A percentile compares a stretch with the other conserved stretches of the same genome.
phyloP scores from a whole-genome alignment of 2,329 filamentous ascomycete genomes.

The Microcyclospora tardicrescens region DNA sequence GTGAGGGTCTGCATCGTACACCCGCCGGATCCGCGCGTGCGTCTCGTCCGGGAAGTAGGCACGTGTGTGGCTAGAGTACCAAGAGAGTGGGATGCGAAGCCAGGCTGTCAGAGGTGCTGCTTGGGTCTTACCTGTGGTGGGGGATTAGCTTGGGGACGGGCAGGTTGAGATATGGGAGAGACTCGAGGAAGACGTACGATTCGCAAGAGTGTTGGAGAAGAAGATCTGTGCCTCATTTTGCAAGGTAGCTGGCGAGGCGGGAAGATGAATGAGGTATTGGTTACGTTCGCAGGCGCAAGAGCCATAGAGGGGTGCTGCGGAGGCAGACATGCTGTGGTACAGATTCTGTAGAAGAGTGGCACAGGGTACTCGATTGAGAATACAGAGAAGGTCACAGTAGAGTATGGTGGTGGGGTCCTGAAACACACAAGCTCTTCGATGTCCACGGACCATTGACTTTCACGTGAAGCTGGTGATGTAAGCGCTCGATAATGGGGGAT shows the following conservation, averaged over 20 bases:
- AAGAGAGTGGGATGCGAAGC: constrained; percentile 67
- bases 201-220: constrained; percentile 57
- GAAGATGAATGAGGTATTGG: constrained; percentile 62
- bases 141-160: background rate
- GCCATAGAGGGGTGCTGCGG: constrained; percentile 43
- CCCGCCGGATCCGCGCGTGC: constrained; percentile 32
- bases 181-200: constrained; percentile 47
- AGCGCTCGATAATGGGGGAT: no score
- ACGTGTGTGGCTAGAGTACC: constrained; percentile 65
- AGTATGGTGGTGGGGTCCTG: no score
- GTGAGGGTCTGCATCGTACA: constrained; percentile 30
- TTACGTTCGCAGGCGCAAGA: constrained; percentile 80
- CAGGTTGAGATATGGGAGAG: background rate
- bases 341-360: no score
- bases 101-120: constrained; percentile 66
- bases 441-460: no score
- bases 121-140: constrained; percentile 44
- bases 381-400: no score
- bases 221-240: constrained; percentile 45
- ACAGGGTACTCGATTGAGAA: no score
- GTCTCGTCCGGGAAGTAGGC: constrained; percentile 67
- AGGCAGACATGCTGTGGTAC: no score
- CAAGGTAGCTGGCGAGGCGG: constrained; percentile 39
- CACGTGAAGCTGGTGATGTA: no score
- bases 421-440: no score